Conservation (phyloP, 2,329 filamentous ascomycete genomes). For the Plectosphaerella cucumerina region DNA sequence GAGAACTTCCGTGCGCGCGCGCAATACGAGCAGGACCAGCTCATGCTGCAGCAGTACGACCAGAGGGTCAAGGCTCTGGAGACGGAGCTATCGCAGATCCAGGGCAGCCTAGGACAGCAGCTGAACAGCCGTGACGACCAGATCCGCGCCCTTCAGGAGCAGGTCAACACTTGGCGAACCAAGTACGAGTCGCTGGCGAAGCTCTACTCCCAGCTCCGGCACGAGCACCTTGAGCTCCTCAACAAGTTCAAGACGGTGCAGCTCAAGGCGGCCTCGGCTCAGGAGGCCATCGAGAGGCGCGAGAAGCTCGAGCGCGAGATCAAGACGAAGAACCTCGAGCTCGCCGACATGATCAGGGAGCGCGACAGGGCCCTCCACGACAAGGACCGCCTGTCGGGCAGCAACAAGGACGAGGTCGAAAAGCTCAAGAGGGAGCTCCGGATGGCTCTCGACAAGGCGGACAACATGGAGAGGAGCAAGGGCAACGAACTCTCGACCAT, state of each 20-base stretch:
- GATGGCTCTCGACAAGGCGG: conserved; percentile 84
- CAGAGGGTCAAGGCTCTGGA: conserved; percentile 90
- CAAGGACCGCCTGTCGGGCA: conserved; percentile 80
- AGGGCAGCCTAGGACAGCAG: conserved; percentile 80
- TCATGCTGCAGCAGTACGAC: conserved; percentile 96
- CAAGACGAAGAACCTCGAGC: conserved; percentile 98
- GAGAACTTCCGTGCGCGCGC: conserved; percentile 92
- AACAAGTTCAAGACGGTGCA: conserved; percentile 97
- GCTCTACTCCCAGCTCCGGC: conserved; percentile 90
- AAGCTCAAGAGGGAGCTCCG: conserved; percentile 92
- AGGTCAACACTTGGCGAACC: conserved; percentile 94
- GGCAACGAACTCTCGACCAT: conserved; percentile 92
- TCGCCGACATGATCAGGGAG: conserved; percentile 98
- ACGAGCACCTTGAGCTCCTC: conserved; percentile 90
- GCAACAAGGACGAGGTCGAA: conserved; percentile 88
- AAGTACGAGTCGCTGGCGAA: conserved; percentile 98
- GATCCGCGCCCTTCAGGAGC: conserved; percentile 87
- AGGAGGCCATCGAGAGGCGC: conserved; percentile 90
- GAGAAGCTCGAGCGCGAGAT: conserved; percentile 96
- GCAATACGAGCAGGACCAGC: conserved; percentile 94
- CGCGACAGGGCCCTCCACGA: conserved; percentile 91
- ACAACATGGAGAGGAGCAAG: conserved; percentile 89
- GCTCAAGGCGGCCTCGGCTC: conserved; percentile 91
- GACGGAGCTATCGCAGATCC: conserved; percentile 77
- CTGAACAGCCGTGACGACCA: conserved; percentile 89